These are phyloP conservation scores for Epichloe uncinata DNA, from an alignment of 2,329 filamentous ascomycete species.

Conservation along the genomic window DNA sequence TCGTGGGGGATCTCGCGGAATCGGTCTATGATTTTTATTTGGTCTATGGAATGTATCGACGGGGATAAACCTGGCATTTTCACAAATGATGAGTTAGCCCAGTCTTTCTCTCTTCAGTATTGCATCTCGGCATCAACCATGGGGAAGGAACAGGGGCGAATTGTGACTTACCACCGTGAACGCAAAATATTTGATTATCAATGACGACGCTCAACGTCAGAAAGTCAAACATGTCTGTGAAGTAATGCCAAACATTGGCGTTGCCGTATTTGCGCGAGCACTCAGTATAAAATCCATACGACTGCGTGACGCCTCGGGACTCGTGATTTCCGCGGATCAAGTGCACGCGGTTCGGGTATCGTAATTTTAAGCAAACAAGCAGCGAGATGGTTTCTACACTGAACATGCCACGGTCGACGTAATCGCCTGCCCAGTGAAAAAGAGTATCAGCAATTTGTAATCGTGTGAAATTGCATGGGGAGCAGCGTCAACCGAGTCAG, in stretches of 20 bases:
- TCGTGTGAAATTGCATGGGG: background rate
- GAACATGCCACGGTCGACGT: constrained; percentile 96
- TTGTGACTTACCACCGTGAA: constrained; percentile 60
- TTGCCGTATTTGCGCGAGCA: constrained; percentile 97
- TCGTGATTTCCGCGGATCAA: constrained; percentile 97
- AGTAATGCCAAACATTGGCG: constrained; percentile 98
- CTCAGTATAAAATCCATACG: constrained; percentile 98
- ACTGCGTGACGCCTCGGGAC: constrained; percentile 93
- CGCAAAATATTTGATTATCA: constrained; percentile 97
- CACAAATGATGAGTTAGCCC: too few species aligned
- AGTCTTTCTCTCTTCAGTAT: background rate
- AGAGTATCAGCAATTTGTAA: background rate
- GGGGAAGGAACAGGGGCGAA: too few species aligned
- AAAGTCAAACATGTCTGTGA: constrained; percentile 99
- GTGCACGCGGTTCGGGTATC: constrained; percentile 91
- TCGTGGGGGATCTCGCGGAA: constrained; percentile 96
- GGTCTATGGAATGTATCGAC: constrained; percentile 94
- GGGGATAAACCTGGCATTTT: constrained; percentile 53
- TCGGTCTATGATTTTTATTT: constrained; percentile 98
- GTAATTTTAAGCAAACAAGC: constrained; percentile 89
- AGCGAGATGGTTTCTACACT: constrained; percentile 98
- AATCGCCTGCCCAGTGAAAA: constrained; percentile 53
- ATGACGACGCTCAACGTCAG: constrained; percentile 94
- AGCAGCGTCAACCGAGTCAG: background rate
- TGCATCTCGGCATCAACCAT: background rate